phyloP scores from a whole-genome alignment of 1,139 yeast genomes.

The Debaryomycetaceae sp. region DNA sequence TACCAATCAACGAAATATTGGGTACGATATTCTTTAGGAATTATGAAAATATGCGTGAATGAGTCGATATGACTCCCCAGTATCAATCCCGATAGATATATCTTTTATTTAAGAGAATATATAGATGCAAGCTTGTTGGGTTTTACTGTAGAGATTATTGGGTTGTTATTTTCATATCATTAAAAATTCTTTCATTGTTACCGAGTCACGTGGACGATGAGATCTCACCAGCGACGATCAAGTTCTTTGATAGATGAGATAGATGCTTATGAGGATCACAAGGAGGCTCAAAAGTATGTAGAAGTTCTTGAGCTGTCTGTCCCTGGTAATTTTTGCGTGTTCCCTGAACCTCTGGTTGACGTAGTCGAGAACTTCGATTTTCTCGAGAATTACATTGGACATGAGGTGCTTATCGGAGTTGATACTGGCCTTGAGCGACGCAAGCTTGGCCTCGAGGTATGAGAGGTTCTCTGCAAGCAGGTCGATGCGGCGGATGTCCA shows the following conservation, averaged over 20 bases:
- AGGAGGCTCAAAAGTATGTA: conserved; percentile 17
- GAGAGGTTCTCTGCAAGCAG: background rate
- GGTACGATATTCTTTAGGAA: background rate
- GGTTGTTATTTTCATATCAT: background rate
- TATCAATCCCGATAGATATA: background rate
- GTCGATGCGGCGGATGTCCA: background rate
- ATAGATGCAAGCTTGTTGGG: background rate
- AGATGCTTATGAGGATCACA: conserved; percentile 21
- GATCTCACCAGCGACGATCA: background rate
- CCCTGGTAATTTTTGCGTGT: conserved; percentile 22
- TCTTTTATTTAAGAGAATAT: background rate
- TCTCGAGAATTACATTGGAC: conserved; percentile 25
- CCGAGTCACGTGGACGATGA: background rate
- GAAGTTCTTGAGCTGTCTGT: conserved; percentile 27
- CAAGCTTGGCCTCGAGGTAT: conserved; percentile 25
- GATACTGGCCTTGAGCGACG: conserved; percentile 20
- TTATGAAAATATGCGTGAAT: background rate
- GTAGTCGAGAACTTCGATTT: conserved; percentile 31
- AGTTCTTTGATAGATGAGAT: conserved; percentile 7
- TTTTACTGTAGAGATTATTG: background rate
- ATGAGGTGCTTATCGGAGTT: conserved; percentile 25
- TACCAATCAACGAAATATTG: too few species aligned
- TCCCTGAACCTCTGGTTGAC: conserved; percentile 27
- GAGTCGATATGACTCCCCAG: background rate
- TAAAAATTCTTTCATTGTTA: background rate